These are phyloP conservation scores for Chaetomium sp. DNA, from an alignment of 2,329 filamentous ascomycete species.

Conservation along the genomic window DNA sequence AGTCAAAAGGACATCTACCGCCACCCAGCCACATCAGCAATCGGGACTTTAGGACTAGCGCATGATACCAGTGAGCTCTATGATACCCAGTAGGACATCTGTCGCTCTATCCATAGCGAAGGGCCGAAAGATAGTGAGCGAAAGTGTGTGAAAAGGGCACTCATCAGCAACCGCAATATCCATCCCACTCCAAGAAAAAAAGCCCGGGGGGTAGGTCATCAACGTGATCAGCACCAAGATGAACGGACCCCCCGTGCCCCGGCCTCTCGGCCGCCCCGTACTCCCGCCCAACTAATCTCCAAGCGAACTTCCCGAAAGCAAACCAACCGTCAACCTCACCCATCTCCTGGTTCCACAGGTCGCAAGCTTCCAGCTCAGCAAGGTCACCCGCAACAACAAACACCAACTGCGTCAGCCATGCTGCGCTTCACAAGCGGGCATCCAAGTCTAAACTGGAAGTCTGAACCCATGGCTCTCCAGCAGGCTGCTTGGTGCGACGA, in stretches of 20 bases:
- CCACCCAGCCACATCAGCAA: background rate
- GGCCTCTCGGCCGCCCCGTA: background rate
- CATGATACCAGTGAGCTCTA: background rate
- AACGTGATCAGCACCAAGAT: background rate
- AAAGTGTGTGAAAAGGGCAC: background rate
- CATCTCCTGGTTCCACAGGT: background rate
- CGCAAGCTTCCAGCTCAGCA: slow-evolving; percentile 8
- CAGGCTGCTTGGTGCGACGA: slow-evolving; percentile 60
- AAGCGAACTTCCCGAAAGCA: background rate
- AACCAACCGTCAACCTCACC: background rate
- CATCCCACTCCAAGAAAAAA: background rate
- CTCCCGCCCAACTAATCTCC: background rate
- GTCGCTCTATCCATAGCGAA: slow-evolving; percentile 1
- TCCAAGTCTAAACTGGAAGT: slow-evolving; percentile 11
- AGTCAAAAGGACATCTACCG: background rate
- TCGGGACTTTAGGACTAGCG: background rate
- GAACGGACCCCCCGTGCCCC: background rate
- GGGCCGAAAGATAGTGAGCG: background rate
- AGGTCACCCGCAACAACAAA: slow-evolving; percentile 4
- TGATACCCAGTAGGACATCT: slow-evolving; percentile 6
- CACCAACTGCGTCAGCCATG: background rate
- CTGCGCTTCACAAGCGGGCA: background rate
- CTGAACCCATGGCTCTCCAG: slow-evolving; percentile 52
- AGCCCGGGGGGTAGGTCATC: background rate
- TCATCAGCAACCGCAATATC: background rate